phyloP scores from a whole-genome alignment of 2,329 filamentous ascomycete species.

The Magnaporthiopsis poae region DNA sequence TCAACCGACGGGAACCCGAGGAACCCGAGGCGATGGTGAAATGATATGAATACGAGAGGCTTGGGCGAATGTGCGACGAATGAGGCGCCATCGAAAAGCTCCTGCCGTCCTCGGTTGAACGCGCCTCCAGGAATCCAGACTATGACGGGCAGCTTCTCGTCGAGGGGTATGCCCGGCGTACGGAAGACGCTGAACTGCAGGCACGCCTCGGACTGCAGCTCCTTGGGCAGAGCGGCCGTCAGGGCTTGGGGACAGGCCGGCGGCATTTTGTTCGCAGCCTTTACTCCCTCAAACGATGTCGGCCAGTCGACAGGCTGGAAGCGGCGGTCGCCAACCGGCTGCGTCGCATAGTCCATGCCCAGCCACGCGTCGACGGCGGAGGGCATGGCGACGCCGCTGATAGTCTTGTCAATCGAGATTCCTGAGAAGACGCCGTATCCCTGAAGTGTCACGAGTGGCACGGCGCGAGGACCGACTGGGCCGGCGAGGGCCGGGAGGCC shows the following conservation, averaged over 20 bases:
- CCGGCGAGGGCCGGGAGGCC: background rate
- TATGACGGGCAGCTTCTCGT: conserved; percentile 4
- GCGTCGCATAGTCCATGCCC: conserved; percentile 7
- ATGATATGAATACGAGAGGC: conserved; percentile 1
- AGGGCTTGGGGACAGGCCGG: conserved; percentile 3
- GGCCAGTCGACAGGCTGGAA: conserved; percentile 2
- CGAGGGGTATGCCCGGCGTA: background rate
- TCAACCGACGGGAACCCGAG: background rate
- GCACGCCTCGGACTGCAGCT: conserved; percentile 1
- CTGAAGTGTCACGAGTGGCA: background rate
- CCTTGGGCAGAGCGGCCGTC: background rate
- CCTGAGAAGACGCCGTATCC: conserved; percentile 3
- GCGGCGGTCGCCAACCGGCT: conserved; percentile 1
- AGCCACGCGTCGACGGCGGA: conserved; percentile 7
- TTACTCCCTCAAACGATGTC: background rate
- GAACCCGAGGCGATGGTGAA: conserved; percentile 1
- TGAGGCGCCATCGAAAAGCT: background rate
- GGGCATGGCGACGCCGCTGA: conserved; percentile 1
- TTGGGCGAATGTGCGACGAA: conserved; percentile 6
- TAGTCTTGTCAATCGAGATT: background rate
- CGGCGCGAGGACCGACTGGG: too few species aligned
- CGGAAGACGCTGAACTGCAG: conserved; percentile 5
- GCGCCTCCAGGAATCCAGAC: conserved; percentile 2
- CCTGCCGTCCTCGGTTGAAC: conserved; percentile 1
- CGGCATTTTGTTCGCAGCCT: background rate